Conservation (phyloP, 2,329 filamentous ascomycete genomes). For the Eutypa lata region DNA sequence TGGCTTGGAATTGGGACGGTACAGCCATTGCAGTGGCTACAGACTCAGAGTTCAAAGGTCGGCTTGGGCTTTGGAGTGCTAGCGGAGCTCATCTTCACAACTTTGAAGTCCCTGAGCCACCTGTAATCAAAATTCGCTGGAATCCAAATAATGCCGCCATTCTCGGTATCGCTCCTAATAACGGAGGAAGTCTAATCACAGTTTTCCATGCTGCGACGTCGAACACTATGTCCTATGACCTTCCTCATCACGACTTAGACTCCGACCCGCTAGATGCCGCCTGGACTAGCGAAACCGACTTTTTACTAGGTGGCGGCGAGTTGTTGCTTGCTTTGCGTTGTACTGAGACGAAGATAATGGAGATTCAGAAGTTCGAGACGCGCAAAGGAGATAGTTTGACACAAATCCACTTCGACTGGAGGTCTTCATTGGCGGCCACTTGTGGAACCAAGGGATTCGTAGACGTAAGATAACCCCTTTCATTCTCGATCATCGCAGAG, state of each 20-base stretch:
- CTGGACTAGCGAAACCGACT: conserved; percentile 58
- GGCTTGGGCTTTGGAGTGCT: conserved; percentile 53
- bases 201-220: conserved; percentile 46
- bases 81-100: conserved; percentile 51
- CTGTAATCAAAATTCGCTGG: conserved; percentile 61
- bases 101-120: conserved; percentile 57
- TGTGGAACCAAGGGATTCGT: conserved; percentile 58
- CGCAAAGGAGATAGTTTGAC: conserved; percentile 52
- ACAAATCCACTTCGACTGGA: conserved; percentile 54
- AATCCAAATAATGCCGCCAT: conserved; percentile 54
- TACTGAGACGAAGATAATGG: conserved; percentile 43
- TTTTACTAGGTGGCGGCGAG: conserved; percentile 57
- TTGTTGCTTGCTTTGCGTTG: conserved; percentile 48
- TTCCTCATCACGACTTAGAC: conserved; percentile 49
- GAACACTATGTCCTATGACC: conserved; percentile 44
- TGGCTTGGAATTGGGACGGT: conserved; percentile 60
- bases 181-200: conserved; percentile 52
- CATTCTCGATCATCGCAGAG: neutral
- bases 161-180: conserved; percentile 55
- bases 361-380: conserved; percentile 48
- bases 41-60: conserved; percentile 50
- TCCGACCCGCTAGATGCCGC: conserved; percentile 54
- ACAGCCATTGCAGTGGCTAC: conserved; percentile 55
- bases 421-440: conserved; percentile 53
- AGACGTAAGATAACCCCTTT: conserved; percentile 48